Base-by-base conservation (phyloP, 306 rosid genomes). In the Castanea sativa region DNA sequence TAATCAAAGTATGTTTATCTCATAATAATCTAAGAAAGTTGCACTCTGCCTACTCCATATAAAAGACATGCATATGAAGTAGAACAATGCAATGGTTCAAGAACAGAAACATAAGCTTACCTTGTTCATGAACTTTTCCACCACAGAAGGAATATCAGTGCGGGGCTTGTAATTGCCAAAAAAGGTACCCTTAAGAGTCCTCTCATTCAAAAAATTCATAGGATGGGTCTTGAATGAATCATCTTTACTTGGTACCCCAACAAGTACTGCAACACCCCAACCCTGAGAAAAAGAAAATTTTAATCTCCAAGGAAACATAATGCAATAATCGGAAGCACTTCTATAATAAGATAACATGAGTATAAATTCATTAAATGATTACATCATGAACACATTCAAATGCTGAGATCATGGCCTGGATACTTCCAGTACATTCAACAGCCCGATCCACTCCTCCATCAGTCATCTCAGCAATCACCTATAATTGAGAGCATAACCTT, bases 341-440 rank as follows among this genome's bases (percentile, higher is more conserved):
- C 27, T 67, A 20, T 8, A 8, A 33, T 8, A 67, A 32, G 49
- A 32, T 59, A 10, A 57, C 0, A 6, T 14, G 14, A 49, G 71
- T 4, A 61, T 69, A 73, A 68, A 35, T 35, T 64, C n/a, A 58
- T 78, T 5, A 45, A 51, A 35, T 85, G 16, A 68, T 35, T 68
- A 94, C 98, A 83, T 94, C 97, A 7, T 94, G 98, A 49, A 94
- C 97, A 52, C 97, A 92, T 88, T 94, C 98, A 25, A 94, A 94
- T 5, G 98, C 97, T 6, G 98, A 89, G 78, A 91, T 86, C 97
- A 92, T 92, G 33, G 97, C 97, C 76, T 94, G 97, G 61, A 91
- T 33, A 84, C 93, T 94, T 25, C 97, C 97, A 0, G 97, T 94
- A 75, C 98, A 94, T 77, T 94, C 98, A 27, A 94, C 74, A 33